Evolutionary conservation across 495 filamentous ascomycete genomes (phyloP).

Genomic region (Chaetomidium leptoderma): DNA sequence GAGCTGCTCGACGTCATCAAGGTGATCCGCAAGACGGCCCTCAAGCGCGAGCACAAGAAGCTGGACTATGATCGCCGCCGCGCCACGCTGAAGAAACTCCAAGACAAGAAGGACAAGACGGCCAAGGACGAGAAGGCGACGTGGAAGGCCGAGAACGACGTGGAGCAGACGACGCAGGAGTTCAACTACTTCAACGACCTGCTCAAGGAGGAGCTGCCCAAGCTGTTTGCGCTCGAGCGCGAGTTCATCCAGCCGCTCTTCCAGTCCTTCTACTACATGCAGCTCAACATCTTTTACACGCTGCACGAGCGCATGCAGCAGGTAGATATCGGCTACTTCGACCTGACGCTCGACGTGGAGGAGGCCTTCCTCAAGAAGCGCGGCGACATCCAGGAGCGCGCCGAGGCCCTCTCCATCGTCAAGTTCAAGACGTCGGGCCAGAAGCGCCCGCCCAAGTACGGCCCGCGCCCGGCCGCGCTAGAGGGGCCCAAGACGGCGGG

Average conservation of each 20-base stretch:
- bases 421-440: slow-evolving; percentile 82
- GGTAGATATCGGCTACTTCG: slow-evolving; percentile 95
- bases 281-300: slow-evolving; percentile 98
- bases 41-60: slow-evolving; percentile 95
- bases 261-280: slow-evolving; percentile 99
- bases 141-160: slow-evolving; percentile 91
- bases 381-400: slow-evolving; percentile 75
- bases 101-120: slow-evolving; percentile 95
- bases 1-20: slow-evolving; percentile 95
- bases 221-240: slow-evolving; percentile 85
- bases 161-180: slow-evolving; percentile 89
- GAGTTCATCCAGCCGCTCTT: slow-evolving; percentile 97
- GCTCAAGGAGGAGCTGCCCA: slow-evolving; percentile 90
- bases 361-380: slow-evolving; percentile 85
- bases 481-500: slow-evolving; percentile 40
- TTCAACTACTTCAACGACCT: slow-evolving; percentile 97
- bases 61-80: slow-evolving; percentile 90
- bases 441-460: slow-evolving; percentile 52
- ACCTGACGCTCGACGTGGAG: slow-evolving; percentile 83
- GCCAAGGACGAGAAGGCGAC: slow-evolving; percentile 96
- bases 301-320: slow-evolving; percentile 96
- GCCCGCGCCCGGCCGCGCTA: slow-evolving; percentile 38
- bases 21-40: slow-evolving; percentile 78
- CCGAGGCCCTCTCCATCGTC: slow-evolving; percentile 76
- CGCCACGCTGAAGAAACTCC: slow-evolving; percentile 79